Evolutionary conservation across 768 basidiomycete species (phyloP), one percentile per base, ranked within the genome.

Genomic region (Boletus patriciae): DNA sequence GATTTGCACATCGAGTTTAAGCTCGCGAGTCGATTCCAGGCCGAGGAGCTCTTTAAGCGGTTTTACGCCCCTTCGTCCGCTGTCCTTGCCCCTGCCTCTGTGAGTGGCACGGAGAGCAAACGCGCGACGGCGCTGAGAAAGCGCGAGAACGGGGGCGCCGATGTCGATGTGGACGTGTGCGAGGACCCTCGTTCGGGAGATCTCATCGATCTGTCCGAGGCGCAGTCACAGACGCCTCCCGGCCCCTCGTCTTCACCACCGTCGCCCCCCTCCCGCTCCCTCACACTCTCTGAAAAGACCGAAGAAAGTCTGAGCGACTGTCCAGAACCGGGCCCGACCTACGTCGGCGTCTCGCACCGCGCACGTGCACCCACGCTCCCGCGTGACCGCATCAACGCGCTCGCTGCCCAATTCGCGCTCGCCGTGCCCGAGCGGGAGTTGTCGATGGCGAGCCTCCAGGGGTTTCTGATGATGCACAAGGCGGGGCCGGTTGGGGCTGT

Each of bases 1-100:
- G 90, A 92, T 66, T 66, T 91, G 19, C 87, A 90, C 61, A 74
- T 92, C 55, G 85, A 90, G 66, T 92, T 91, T 73, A 82, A 81
- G 64, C 77, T 84, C n/a, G 86, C 90, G 15, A 88, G 85, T 66
- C 78, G 74, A 55, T 83, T 79, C 71, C 90, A 92, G 61, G 85
- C 84, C 3, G 70, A 71, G 36, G 83, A 85, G 63, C 74, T 92
- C 8, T 92, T 84, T 70, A 79, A 74, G 33, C 77, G 80, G 53
- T 92, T 92, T 74, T 92, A 85, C 66, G 73, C 83, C 16, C 83
- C 84, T 16, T 52, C 58, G 7, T 40, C 42, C 3, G 19, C 60
- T 29, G 6, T 33, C 9, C 44, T 55, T 0, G 6, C 38, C 9
- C 44, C 57, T 0, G 31, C 31, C 11, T 33, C 60, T 9, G 38